These are phyloP conservation scores for Diutina sp. DNA, from an alignment of 1,139 yeast genomes.

Conservation along the genomic window DNA sequence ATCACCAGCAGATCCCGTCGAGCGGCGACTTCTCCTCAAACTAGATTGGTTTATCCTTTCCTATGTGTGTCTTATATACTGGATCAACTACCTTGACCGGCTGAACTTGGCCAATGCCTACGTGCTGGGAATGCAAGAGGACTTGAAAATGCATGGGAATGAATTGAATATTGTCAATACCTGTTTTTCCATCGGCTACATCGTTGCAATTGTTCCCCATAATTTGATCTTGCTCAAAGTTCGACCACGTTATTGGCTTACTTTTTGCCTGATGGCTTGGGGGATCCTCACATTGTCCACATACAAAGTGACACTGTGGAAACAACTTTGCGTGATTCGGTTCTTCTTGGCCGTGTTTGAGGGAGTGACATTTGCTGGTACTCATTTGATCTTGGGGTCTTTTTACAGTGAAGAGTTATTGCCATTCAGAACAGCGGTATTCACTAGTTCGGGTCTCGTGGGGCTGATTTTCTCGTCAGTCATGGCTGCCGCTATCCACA, in stretches of 20 bases:
- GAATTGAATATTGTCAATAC: conserved; percentile 27
- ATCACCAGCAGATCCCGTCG: not conserved
- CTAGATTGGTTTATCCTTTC: conserved; percentile 45
- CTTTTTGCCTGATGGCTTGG: conserved; percentile 21
- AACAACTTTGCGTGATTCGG: conserved; percentile 28
- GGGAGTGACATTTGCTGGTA: conserved; percentile 1
- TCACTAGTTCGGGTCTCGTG: conserved; percentile 38
- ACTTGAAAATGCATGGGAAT: conserved; percentile 18
- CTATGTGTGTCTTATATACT: conserved; percentile 41
- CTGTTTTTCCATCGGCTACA: conserved; percentile 47
- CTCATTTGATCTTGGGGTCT: not conserved
- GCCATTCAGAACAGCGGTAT: conserved; percentile 36
- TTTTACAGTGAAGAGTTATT: conserved; percentile 21
- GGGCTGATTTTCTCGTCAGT: conserved; percentile 35
- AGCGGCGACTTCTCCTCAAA: conserved; percentile 13
- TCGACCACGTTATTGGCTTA: conserved; percentile 41
- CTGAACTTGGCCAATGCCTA: conserved; percentile 2
- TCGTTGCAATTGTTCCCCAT: conserved; percentile 45
- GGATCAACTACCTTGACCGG: conserved; percentile 24
- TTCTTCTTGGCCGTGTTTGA: conserved; percentile 2
- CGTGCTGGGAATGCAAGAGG: conserved; percentile 7
- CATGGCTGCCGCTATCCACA: conserved; percentile 23
- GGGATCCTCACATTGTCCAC: not conserved
- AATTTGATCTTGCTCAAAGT: conserved; percentile 36
- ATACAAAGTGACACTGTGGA: conserved; percentile 19